A percentile compares a stretch with the other conserved stretches of the same genome.
Conservation (phyloP, 192 early-diverging fungal genomes). For the Backusella parvicylindrica region DNA sequence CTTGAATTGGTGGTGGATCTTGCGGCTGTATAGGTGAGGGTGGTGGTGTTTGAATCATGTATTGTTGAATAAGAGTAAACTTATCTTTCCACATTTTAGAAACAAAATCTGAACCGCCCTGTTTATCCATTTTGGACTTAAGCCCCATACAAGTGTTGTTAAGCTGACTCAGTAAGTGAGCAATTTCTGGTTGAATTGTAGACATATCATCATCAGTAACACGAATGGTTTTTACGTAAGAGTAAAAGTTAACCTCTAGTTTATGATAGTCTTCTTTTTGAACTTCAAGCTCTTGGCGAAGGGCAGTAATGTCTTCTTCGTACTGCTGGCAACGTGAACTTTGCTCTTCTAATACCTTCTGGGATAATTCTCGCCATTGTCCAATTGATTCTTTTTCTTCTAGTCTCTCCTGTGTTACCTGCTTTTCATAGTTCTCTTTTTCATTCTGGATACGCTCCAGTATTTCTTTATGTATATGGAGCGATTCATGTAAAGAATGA, state of each 20-base stretch:
- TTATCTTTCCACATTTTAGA: conserved; percentile 10
- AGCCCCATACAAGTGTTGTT: conserved; percentile 27
- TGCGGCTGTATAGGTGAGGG: not conserved
- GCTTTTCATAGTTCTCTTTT: conserved; percentile 8
- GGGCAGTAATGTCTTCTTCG: not conserved
- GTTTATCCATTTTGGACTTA: conserved; percentile 4
- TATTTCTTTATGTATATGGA: conserved; percentile 21
- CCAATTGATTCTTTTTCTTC: not conserved
- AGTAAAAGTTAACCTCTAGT: conserved; percentile 23
- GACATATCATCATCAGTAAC: conserved; percentile 49
- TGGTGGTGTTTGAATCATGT: conserved; percentile 4
- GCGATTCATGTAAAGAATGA: conserved; percentile 16
- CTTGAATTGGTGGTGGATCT: not conserved
- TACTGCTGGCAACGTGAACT: not conserved
- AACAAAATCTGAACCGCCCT: conserved; percentile 13
- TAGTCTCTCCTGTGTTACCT: not conserved
- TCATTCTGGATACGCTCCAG: conserved; percentile 12
- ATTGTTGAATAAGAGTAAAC: not conserved
- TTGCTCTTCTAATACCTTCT: conserved; percentile 1
- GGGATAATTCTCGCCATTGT: not conserved
- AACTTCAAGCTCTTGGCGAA: conserved; percentile 3
- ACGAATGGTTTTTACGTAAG: conserved; percentile 32
- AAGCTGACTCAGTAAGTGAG: conserved; percentile 25
- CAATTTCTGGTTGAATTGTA: conserved; percentile 41
- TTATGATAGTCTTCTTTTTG: conserved; percentile 17